Evolutionary conservation across 805 yeast species (phyloP).

Genomic region (Ogataea wickerhamii): DNA sequence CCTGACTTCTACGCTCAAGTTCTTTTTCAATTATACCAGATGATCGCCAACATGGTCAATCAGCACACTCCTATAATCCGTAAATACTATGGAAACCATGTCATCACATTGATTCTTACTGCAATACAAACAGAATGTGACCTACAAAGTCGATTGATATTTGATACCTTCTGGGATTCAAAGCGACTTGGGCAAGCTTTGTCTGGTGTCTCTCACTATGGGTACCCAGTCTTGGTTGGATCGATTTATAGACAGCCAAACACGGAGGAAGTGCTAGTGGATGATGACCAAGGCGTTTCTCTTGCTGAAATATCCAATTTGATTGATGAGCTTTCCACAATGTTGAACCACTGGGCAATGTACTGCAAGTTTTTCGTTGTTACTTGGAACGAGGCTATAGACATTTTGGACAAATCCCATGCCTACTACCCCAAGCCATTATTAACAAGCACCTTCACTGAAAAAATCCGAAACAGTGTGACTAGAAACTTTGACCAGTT

Average conservation of each 20-base stretch:
- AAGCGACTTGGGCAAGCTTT: constrained; percentile 55
- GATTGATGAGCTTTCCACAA: constrained; percentile 66
- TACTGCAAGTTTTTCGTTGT: constrained; percentile 69
- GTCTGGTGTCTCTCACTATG: constrained; percentile 53
- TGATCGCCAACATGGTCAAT: constrained; percentile 74
- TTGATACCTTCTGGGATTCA: constrained; percentile 81
- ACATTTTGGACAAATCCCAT: constrained; percentile 22
- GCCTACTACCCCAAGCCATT: constrained; percentile 51
- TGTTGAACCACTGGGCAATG: constrained; percentile 82
- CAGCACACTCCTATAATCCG: constrained; percentile 83
- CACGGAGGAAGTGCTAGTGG: constrained; percentile 25
- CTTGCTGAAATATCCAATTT: constrained; percentile 66
- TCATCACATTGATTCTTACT: constrained; percentile 63
- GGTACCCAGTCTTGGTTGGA: constrained; percentile 44
- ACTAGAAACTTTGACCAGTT: constrained; percentile 63
- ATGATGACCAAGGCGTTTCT: constrained; percentile 34
- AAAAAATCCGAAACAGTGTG: constrained; percentile 50
- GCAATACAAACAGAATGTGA: constrained; percentile 85
- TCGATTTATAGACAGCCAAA: constrained; percentile 28
- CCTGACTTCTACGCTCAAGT: constrained; percentile 58
- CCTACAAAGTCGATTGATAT: constrained; percentile 83
- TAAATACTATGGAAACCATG: constrained; percentile 62
- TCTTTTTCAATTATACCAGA: constrained; percentile 70
- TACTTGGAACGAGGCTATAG: constrained; percentile 54
- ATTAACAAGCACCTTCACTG: constrained; percentile 48